Evolutionary conservation across 495 filamentous ascomycete genomes (phyloP).

Genomic region (Penicillium chermesinum): DNA sequence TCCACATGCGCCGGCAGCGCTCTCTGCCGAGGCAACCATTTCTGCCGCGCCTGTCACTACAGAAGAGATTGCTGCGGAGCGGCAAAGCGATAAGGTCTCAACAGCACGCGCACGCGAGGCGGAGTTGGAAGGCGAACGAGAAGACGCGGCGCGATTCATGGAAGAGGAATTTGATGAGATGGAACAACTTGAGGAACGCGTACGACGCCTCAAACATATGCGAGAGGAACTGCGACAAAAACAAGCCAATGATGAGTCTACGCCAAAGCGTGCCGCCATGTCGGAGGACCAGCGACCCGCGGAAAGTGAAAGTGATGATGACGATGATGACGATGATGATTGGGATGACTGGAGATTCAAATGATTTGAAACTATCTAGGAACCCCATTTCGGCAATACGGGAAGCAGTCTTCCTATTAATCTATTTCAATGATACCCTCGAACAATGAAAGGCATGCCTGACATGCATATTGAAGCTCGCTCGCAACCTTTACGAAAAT

Average conservation of each 20-base stretch:
- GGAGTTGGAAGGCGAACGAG: conserved; percentile 72
- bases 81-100: conserved; percentile 51
- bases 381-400: conserved; percentile 8
- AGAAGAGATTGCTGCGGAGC: conserved; percentile 66
- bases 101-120: conserved; percentile 44
- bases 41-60: conserved; percentile 62
- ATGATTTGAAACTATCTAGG: conserved; percentile 22
- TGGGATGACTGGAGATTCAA: conserved; percentile 70
- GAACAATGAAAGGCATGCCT: conserved; percentile 20
- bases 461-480: conserved; percentile 1
- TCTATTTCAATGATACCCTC: conserved; percentile 43
- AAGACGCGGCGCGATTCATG: conserved; percentile 74
- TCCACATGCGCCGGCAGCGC: conserved; percentile 28
- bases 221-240: conserved; percentile 53
- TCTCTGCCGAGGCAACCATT: conserved; percentile 50
- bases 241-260: conserved; percentile 32
- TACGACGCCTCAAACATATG: conserved; percentile 68
- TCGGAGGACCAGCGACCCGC: conserved; percentile 20
- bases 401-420: conserved; percentile 25
- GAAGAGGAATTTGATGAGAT: conserved; percentile 93
- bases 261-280: conserved; percentile 26
- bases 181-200: conserved; percentile 80
- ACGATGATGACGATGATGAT: conserved; percentile 37
- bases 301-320: conserved; percentile 32
- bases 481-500: too few species aligned